These are phyloP conservation scores for Dactylellina haptotyla DNA, from an alignment of 2,329 filamentous ascomycete genomes.

Conservation along the genomic window DNA sequence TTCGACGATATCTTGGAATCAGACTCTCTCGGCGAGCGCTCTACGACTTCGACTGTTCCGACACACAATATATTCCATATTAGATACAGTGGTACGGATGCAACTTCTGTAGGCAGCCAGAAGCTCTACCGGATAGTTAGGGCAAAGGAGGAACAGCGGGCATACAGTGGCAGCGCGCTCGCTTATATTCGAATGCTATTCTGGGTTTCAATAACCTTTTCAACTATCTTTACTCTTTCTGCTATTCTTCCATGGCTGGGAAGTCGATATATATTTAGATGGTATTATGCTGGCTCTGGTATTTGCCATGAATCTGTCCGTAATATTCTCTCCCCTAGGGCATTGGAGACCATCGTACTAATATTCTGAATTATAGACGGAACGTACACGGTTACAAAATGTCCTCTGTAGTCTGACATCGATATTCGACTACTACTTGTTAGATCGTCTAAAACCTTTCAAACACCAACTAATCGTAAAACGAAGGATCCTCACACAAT, in stretches of 20 bases:
- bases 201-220: slow-evolving; percentile 17
- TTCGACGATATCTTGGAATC: slow-evolving; percentile 46
- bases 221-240: not conserved
- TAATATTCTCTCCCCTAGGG: too few relatives aligned
- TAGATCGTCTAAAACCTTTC: not conserved
- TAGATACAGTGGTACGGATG: not conserved
- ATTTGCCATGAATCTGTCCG: too few relatives aligned
- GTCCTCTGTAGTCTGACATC: not conserved
- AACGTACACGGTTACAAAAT: not conserved
- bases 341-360: too few relatives aligned
- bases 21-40: slow-evolving; percentile 45
- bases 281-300: too few relatives aligned
- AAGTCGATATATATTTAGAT: too few relatives aligned
- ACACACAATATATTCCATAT: slow-evolving; percentile 17
- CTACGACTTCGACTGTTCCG: slow-evolving; percentile 44
- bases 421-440: not conserved
- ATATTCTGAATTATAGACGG: too few relatives aligned
- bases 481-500: slow-evolving; percentile 13
- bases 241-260: not conserved
- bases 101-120: not conserved
- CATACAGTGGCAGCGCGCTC: slow-evolving; percentile 5
- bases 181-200: not conserved
- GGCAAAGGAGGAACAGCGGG: not conserved
- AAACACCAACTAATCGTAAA: slow-evolving; percentile 14
- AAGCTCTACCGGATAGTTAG: not conserved